Conservation (phyloP, 1,139 yeast genomes). For the Sugiyamaella xylanicola region DNA sequence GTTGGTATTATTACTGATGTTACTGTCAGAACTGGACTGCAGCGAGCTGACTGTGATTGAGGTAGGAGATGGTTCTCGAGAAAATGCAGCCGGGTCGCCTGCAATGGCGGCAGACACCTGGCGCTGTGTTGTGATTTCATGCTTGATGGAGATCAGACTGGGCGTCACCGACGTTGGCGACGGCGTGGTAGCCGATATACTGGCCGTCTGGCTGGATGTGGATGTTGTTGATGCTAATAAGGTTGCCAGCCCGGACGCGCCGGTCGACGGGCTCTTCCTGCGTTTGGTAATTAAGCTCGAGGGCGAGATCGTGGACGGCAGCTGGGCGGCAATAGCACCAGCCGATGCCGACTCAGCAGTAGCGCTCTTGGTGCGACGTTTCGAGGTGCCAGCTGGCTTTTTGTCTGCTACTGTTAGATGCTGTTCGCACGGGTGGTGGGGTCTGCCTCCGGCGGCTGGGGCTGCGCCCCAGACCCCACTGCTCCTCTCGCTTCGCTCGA, state of each 20-base stretch:
- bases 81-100: not conserved
- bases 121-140: too few relatives aligned
- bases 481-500: not conserved
- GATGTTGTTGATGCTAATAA: conserved; percentile 18
- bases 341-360: conserved; percentile 17
- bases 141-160: conserved; percentile 9
- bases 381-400: conserved; percentile 20
- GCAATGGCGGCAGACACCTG: too few relatives aligned
- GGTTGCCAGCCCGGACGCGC: conserved; percentile 20
- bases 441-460: not conserved
- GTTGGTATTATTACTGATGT: not conserved
- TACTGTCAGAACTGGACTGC: not conserved
- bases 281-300: conserved; percentile 30
- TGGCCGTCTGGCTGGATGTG: not conserved
- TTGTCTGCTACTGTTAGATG: conserved; percentile 13
- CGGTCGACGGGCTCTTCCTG: conserved; percentile 25
- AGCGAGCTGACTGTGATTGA: conserved; percentile 2
- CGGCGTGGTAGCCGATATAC: not conserved
- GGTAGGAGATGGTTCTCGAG: conserved; percentile 14
- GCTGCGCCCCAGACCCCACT: not conserved
- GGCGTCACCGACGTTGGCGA: conserved; percentile 16
- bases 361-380: conserved; percentile 28
- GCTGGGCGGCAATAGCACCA: conserved; percentile 4
- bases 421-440: not conserved
- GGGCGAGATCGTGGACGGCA: conserved; percentile 33